Evolutionary conservation across 352 stramenopile genomes (phyloP).

Genomic region (Phytopythium ostracodes): DNA sequence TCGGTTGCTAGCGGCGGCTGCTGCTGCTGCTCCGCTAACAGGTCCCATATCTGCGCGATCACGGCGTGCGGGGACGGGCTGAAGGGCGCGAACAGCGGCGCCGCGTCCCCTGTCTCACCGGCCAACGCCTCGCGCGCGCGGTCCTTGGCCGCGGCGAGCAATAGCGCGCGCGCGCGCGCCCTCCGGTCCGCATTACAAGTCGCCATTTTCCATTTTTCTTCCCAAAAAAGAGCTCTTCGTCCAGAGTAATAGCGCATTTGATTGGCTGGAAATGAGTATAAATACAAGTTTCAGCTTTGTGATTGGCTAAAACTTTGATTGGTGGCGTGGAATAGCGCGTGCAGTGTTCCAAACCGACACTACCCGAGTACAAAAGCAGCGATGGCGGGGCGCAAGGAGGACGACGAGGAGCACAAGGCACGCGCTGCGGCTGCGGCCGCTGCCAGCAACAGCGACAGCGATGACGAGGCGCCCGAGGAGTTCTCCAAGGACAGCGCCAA

Average conservation of each 20-base stretch:
- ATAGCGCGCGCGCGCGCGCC: conserved; percentile 40
- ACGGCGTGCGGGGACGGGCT: conserved; percentile 60
- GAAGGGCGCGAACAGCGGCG: conserved; percentile 63
- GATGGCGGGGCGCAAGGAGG: conserved; percentile 8
- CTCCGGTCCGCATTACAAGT: conserved; percentile 10
- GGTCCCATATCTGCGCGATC: conserved; percentile 62
- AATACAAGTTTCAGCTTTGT: background rate
- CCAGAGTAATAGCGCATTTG: background rate
- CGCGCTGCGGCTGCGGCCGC: conserved; percentile 6
- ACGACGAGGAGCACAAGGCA: conserved; percentile 21
- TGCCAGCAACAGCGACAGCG: conserved; percentile 30
- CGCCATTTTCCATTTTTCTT: conserved; percentile 12
- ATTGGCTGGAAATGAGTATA: conserved; percentile 20
- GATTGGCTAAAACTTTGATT: conserved; percentile 33
- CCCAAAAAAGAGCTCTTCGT: background rate
- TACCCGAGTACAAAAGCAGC: too few relatives aligned
- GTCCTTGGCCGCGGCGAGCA: conserved; percentile 62
- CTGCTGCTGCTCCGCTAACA: conserved; percentile 18
- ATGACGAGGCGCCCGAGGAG: conserved; percentile 75
- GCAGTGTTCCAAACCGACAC: background rate
- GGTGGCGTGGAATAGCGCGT: conserved; percentile 2
- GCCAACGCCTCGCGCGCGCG: conserved; percentile 43
- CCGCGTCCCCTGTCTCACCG: conserved; percentile 12
- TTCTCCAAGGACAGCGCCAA: conserved; percentile 69
- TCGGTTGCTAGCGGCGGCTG: conserved; percentile 15